Evolutionary conservation across 371 early-diverging fungal genomes (phyloP).

Genomic region (Saksenaea vasiformis): DNA sequence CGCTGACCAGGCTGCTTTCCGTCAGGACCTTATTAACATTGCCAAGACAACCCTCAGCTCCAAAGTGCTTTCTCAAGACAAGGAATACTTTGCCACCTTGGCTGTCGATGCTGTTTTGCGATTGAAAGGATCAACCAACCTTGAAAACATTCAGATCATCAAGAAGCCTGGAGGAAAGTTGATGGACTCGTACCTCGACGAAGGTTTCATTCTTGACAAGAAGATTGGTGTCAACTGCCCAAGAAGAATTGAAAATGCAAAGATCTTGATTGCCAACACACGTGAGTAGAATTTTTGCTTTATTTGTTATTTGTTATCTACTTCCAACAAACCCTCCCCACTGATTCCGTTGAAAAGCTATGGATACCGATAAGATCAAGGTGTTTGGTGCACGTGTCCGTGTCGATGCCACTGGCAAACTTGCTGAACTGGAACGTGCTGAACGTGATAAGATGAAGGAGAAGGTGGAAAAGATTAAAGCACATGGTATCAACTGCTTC

Average conservation of each 20-base stretch:
- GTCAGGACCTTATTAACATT: conserved; percentile 93
- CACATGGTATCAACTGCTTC: conserved; percentile 97
- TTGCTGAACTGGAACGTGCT: conserved; percentile 98
- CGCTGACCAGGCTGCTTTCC: conserved; percentile 66
- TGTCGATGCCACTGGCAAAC: conserved; percentile 96
- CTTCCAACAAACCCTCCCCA: no score
- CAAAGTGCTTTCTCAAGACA: conserved; percentile 97
- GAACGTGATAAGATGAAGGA: conserved; percentile 99
- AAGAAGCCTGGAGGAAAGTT: conserved; percentile 98
- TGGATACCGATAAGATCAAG: conserved; percentile 99
- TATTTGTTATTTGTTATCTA: no score
- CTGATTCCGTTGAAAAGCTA: conserved; percentile 56
- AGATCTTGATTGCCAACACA: conserved; percentile 98
- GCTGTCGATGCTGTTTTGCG: conserved; percentile 98
- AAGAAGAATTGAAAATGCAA: conserved; percentile 94
- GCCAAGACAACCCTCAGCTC: conserved; percentile 98
- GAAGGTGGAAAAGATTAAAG: conserved; percentile 98
- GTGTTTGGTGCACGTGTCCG: conserved; percentile 98
- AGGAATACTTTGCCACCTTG: conserved; percentile 95
- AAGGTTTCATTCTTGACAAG: conserved; percentile 99
- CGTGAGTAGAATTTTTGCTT: conserved; percentile 68
- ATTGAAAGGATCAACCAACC: conserved; percentile 94
- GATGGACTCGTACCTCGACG: conserved; percentile 95
- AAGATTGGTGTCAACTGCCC: conserved; percentile 98
- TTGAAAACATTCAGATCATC: conserved; percentile 99